Evolutionary conservation across 140 eudicot species (phyloP).

Genomic region (Cichorium intybus): DNA sequence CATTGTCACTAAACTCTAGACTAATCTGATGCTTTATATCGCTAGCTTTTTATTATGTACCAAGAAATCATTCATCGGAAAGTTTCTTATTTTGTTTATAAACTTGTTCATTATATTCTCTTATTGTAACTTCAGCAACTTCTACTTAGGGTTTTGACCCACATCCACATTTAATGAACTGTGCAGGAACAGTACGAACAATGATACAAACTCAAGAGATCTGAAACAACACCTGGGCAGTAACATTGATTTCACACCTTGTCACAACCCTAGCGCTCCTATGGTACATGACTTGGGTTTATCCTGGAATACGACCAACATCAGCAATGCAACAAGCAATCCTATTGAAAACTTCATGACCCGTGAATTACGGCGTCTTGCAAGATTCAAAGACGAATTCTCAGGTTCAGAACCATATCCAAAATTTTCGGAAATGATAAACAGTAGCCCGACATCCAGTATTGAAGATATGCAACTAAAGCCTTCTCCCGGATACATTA

Average conservation of each 20-base stretch:
- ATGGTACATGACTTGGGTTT: conserved; percentile 55
- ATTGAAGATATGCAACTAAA: conserved; percentile 36
- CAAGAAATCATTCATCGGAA: conserved; percentile 20
- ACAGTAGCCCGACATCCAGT: conserved; percentile 47
- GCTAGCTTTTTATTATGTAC: conserved; percentile 10
- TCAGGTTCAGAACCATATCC: conserved; percentile 34
- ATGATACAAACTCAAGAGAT: conserved; percentile 31
- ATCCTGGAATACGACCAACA: conserved; percentile 23
- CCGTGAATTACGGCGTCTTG: conserved; percentile 34
- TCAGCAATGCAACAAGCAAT: conserved; percentile 27
- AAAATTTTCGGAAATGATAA: conserved; percentile 51
- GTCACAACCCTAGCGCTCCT: conserved; percentile 21
- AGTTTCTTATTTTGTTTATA: not conserved
- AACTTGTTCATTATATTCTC: not conserved
- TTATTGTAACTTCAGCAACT: not conserved
- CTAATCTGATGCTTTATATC: not conserved
- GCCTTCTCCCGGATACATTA: conserved; percentile 24
- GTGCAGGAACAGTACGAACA: conserved; percentile 36
- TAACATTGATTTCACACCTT: conserved; percentile 10
- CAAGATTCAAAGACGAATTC: conserved; percentile 53
- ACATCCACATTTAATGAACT: conserved; percentile 3
- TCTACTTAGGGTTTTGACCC: conserved; percentile 33
- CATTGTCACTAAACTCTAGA: conserved; percentile 8
- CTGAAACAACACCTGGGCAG: conserved; percentile 21
- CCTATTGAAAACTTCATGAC: conserved; percentile 32